phyloP scores from a whole-genome alignment of 225 moss, liverwort and hornwort species.

The Polytrichum formosum region DNA sequence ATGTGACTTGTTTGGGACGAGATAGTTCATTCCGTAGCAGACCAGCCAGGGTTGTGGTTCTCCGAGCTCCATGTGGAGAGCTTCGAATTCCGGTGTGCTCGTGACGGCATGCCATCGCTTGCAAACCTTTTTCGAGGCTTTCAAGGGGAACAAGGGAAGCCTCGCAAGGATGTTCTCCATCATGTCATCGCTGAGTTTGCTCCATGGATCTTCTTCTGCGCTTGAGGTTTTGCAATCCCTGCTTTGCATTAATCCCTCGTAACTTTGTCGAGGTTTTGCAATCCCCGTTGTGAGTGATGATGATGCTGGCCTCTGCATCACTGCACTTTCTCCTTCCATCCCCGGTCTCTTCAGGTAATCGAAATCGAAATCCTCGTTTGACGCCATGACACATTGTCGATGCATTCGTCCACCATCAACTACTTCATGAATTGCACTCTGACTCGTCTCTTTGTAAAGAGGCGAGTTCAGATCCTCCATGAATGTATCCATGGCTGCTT shows the following conservation, averaged over 20 bases:
- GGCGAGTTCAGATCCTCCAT: conserved; percentile 44
- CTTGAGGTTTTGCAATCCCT: conserved; percentile 4
- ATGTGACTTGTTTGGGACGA: conserved; percentile 39
- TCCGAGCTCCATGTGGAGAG: conserved; percentile 35
- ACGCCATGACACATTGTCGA: conserved; percentile 13
- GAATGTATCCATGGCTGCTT: conserved; percentile 41
- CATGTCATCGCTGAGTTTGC: conserved; percentile 36
- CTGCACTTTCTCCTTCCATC: conserved; percentile 6
- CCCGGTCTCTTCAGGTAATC: conserved; percentile 1
- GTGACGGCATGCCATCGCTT: conserved; percentile 33
- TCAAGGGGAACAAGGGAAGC: conserved; percentile 36
- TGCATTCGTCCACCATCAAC: too few species aligned
- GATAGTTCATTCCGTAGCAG: conserved; percentile 37
- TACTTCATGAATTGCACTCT: neutral
- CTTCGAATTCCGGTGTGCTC: conserved; percentile 31
- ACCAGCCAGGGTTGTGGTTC: conserved; percentile 49
- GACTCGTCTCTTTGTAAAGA: conserved; percentile 28
- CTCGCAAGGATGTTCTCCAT: conserved; percentile 41
- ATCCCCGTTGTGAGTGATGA: conserved; percentile 19
- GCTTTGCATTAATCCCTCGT: neutral
- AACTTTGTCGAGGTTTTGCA: conserved; percentile 12
- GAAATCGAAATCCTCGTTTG: neutral
- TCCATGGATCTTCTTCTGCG: conserved; percentile 33
- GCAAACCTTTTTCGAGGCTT: conserved; percentile 38
- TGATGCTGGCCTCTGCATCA: conserved; percentile 10